A percentile compares a stretch with the other conserved stretches of the same genome.
These are phyloP conservation scores for Sergeia podlipaevii DNA, from an alignment of 208 protist genomes.

Conservation along the genomic window DNA sequence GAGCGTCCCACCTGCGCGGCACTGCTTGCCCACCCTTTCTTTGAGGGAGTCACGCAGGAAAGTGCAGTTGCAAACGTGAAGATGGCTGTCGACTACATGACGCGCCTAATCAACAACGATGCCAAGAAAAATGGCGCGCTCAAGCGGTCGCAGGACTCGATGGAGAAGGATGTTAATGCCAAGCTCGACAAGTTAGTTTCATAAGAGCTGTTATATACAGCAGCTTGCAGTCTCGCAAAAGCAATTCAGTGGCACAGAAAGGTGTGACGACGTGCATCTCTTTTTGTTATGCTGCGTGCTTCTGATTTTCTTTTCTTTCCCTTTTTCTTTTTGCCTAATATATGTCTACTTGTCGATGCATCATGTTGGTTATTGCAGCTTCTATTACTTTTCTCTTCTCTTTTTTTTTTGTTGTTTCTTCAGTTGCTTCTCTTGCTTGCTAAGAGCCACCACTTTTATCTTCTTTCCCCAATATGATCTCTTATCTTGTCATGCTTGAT, in stretches of 20 bases:
- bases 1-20: conserved; percentile 56
- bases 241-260: background rate
- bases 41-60: conserved; percentile 59
- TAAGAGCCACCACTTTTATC: too few species aligned
- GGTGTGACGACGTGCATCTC: background rate
- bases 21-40: conserved; percentile 77
- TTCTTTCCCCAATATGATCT: too few species aligned
- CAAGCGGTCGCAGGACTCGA: conserved; percentile 40
- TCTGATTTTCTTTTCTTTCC: conserved; percentile 6
- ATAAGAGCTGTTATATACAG: conserved; percentile 11
- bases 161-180: conserved; percentile 64
- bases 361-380: too few species aligned
- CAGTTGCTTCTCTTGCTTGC: background rate
- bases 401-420: conserved; percentile 4
- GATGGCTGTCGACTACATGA: conserved; percentile 83
- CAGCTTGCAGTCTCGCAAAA: background rate
- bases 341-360: background rate
- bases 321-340: conserved; percentile 1
- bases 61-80: conserved; percentile 76
- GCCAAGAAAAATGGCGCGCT: conserved; percentile 55
- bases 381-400: background rate
- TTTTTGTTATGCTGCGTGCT: conserved; percentile 3
- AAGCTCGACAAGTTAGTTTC: conserved; percentile 66
- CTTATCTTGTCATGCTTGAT: too few species aligned
- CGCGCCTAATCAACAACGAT: conserved; percentile 74